Evolutionary conservation across 805 yeast genomes (phyloP), one percentile per base, ranked within the genome.

Genomic region (Candida sakaeoensis): DNA sequence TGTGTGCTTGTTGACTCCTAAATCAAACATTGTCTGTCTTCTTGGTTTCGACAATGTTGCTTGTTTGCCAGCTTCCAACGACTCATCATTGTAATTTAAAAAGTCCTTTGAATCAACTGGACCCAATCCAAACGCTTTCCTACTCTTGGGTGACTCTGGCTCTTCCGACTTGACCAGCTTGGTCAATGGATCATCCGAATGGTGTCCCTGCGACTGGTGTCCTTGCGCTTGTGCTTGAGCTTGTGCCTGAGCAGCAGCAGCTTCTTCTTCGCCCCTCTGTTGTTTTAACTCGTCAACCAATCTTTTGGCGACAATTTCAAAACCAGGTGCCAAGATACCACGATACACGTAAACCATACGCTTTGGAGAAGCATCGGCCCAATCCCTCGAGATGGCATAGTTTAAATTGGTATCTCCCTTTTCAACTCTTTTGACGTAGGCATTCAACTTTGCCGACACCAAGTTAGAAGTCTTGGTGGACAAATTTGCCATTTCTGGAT

Each of bases 341-440:
- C 93, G 77, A 59, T 85, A 85, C 36, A 84, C 89, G 53, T 85
- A 85, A 19, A 85, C 89, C 95, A 85, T 85, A 67, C 95, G 73
- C 54, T 85, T 82, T 37, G 95, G 95, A 2, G 88, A 80, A 13
- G 91, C 88, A 58, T 85, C 91, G 3, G 95, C 91, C 95, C 95
- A 85, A 59, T 85, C 93, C 63, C 95, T 76, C 1, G 88, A 80
- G 31, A 85, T 63, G 14, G 91, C 87, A 58, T 85, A 85, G 42
- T 75, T 74, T 52, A 85, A 69, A 31, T 78, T 73, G 45, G 79
- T 71, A 57, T 85, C 95, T 48, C 93, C 93, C 54, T 85, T 85
- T 56, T 85, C 95, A 22, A 85, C 85, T 52, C 90, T 75, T 57
- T 85, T 85, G 34, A 85, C 93, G 55, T 85, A 85, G 14, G 93